Evolutionary conservation across 225 moss, liverwort and hornwort species (phyloP).

Genomic region (Pseudisothecium myosuroides): DNA sequence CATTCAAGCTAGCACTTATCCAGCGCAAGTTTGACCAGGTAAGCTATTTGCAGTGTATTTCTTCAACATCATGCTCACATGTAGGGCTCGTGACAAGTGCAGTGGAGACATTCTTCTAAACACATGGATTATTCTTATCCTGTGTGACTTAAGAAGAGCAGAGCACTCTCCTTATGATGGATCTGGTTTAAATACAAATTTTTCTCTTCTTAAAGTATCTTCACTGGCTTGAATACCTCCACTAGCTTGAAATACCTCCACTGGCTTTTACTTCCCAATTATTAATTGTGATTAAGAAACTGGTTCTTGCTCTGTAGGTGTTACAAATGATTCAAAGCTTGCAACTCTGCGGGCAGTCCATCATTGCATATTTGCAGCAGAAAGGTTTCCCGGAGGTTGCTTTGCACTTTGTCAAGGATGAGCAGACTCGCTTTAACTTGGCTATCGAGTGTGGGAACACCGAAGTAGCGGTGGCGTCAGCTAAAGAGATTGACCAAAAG

Average conservation of each 20-base stretch:
- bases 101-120: not conserved
- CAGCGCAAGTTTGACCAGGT: slow-evolving; percentile 86
- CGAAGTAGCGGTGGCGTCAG: slow-evolving; percentile 93
- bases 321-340: slow-evolving; percentile 91
- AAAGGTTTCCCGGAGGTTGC: slow-evolving; percentile 98
- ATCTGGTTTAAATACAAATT: not conserved
- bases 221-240: not conserved
- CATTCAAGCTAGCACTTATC: slow-evolving; percentile 88
- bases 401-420: slow-evolving; percentile 98
- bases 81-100: not conserved
- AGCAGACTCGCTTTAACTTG: slow-evolving; percentile 93
- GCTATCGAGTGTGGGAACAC: slow-evolving; percentile 98
- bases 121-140: not conserved
- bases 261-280: not conserved
- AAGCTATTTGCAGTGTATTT: not conserved
- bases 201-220: not conserved
- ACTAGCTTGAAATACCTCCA: not conserved
- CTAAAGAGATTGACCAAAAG: slow-evolving; percentile 97
- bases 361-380: slow-evolving; percentile 96
- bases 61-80: not conserved
- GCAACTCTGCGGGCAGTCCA: slow-evolving; percentile 98
- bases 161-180: slow-evolving; percentile 27
- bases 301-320: slow-evolving; percentile 30
- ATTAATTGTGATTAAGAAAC: not conserved
- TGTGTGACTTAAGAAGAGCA: not conserved